Conservation (phyloP, 1,284 basidiomycete genomes). For the Sutorius eximius region DNA sequence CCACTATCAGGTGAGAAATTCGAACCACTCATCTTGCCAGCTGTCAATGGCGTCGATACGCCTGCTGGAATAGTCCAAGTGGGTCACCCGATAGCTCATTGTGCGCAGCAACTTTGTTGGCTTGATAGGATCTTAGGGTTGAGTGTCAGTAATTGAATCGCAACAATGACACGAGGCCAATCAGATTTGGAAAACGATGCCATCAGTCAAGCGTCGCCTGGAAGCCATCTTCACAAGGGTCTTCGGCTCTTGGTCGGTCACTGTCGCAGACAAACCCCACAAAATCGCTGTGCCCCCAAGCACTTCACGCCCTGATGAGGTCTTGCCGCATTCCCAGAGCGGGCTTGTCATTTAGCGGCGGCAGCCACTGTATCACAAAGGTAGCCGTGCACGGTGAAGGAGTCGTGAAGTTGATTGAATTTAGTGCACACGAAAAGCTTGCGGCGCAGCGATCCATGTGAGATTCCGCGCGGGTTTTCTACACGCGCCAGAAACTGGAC, state of each 20-base stretch:
- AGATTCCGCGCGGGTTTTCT: constrained; percentile 3
- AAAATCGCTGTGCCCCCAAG: constrained; percentile 1
- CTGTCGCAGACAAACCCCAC: constrained; percentile 15
- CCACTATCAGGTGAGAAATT: constrained; percentile 15
- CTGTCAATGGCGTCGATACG: constrained; percentile 9
- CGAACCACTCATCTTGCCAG: constrained; percentile 14
- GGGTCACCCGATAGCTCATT: constrained; percentile 1
- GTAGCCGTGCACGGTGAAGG: constrained; percentile 20
- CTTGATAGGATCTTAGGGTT: constrained; percentile 16
- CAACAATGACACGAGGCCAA: constrained; percentile 25
- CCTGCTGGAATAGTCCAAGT: constrained; percentile 7
- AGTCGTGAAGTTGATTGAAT: constrained; percentile 10
- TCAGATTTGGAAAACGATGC: constrained; percentile 18
- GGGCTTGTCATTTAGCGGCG: constrained; percentile 4
- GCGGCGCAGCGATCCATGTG: constrained; percentile 16
- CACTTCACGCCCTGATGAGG: constrained; percentile 7
- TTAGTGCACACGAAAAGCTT: constrained; percentile 6
- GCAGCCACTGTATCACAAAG: constrained; percentile 9
- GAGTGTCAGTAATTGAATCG: constrained; percentile 17
- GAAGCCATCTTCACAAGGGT: constrained; percentile 16
- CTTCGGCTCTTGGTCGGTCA: constrained; percentile 15
- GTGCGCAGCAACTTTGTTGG: constrained; percentile 7
- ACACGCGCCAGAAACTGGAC: constrained; percentile 3
- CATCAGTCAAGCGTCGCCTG: constrained; percentile 24
- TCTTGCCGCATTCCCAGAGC: constrained; percentile 1